Percentiles rank a stretch among this genome's conserved stretches.
Evolutionary conservation across 352 stramenopile genomes (phyloP).

Genomic region (Pythium insidiosum): DNA sequence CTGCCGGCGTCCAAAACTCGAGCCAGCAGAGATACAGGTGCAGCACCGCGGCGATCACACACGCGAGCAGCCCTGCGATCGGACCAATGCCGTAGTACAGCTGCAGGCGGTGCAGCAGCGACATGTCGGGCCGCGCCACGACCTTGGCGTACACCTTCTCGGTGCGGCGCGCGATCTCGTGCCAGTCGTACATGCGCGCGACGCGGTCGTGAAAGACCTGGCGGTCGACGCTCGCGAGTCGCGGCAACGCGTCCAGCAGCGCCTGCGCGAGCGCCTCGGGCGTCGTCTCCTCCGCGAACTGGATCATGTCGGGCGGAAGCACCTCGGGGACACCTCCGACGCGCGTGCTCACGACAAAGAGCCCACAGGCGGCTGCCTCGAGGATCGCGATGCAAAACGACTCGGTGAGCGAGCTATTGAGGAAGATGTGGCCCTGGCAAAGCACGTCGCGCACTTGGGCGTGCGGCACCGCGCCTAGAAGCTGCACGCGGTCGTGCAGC

Average conservation of each 20-base stretch:
- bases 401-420: slow-evolving; percentile 98
- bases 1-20: slow-evolving; percentile 42
- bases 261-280: slow-evolving; percentile 69
- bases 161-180: slow-evolving; percentile 72
- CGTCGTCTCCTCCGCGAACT: slow-evolving; percentile 77
- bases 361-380: slow-evolving; percentile 92
- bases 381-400: slow-evolving; percentile 98
- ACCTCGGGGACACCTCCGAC: slow-evolving; percentile 97
- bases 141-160: slow-evolving; percentile 74
- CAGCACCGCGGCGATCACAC: slow-evolving; percentile 49
- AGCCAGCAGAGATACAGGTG: slow-evolving; percentile 53
- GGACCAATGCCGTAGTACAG: slow-evolving; percentile 64
- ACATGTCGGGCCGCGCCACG: slow-evolving; percentile 26
- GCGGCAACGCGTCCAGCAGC: no score
- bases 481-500: slow-evolving; percentile 92
- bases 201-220: slow-evolving; percentile 75
- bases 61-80: slow-evolving; percentile 52
- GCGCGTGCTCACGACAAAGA: slow-evolving; percentile 94
- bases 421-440: slow-evolving; percentile 91
- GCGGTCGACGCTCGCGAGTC: slow-evolving; percentile 40
- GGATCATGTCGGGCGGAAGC: slow-evolving; percentile 88
- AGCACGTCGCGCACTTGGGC: slow-evolving; percentile 89
- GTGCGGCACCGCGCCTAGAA: slow-evolving; percentile 92
- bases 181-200: slow-evolving; percentile 88
- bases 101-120: slow-evolving; percentile 50